Conservation (phyloP, 2,329 filamentous ascomycete species). For the Macroventuria anomochaeta region DNA sequence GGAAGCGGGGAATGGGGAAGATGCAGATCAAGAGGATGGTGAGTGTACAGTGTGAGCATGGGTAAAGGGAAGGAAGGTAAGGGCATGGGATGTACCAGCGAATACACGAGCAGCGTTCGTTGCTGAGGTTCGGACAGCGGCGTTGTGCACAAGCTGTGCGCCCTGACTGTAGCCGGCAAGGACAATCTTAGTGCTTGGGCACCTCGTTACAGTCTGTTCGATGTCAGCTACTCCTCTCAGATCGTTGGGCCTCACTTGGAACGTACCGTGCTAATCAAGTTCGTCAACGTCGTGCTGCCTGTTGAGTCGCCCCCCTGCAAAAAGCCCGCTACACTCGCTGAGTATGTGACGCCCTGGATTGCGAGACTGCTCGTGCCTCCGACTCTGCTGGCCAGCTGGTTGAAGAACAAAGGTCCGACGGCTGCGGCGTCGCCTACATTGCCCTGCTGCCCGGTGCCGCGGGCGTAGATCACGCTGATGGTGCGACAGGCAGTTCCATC, state of each 20-base stretch:
- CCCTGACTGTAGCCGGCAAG: conserved; percentile 42
- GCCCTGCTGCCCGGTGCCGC: conserved; percentile 60
- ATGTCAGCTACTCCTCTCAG: background rate
- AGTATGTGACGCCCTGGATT: conserved; percentile 62
- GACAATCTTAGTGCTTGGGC: conserved; percentile 32
- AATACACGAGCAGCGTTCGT: conserved; percentile 22
- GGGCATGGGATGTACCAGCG: conserved; percentile 18
- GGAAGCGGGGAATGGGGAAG: no score
- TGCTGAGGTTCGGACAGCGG: conserved; percentile 35
- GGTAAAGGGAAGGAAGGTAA: background rate
- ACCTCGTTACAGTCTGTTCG: conserved; percentile 18
- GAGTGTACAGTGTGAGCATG: no score
- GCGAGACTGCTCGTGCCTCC: conserved; percentile 52
- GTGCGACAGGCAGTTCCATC: conserved; percentile 47
- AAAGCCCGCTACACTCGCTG: conserved; percentile 53
- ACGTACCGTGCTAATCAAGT: conserved; percentile 40
- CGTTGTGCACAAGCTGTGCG: conserved; percentile 53
- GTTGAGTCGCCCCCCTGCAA: conserved; percentile 53
- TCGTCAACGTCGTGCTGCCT: conserved; percentile 53
- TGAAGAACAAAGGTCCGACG: conserved; percentile 56
- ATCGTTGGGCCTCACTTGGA: background rate
- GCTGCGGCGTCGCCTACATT: conserved; percentile 59
- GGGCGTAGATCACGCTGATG: conserved; percentile 62
- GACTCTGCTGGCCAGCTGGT: conserved; percentile 50
- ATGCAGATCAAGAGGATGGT: no score